Conservation (phyloP, 768 basidiomycete genomes). For the Dentipellis fragilis region DNA sequence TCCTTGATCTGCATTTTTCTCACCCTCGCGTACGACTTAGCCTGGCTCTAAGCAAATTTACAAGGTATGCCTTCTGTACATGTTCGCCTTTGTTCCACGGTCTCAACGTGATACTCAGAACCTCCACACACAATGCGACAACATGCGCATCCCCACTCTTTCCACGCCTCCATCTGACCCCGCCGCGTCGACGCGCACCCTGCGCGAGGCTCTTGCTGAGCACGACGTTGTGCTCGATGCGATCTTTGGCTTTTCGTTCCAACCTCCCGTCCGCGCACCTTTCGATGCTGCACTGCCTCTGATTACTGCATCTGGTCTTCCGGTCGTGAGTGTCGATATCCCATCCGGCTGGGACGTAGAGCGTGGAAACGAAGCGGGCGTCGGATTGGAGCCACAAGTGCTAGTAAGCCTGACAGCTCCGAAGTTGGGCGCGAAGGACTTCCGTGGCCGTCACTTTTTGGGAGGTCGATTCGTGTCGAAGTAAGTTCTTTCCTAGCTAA, state of each 20-base stretch:
- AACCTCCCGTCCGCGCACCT: slow-evolving; percentile 79
- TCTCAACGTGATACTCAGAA: slow-evolving; percentile 32
- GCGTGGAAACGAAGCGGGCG: slow-evolving; percentile 45
- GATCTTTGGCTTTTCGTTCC: slow-evolving; percentile 97
- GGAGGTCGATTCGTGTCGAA: slow-evolving; percentile 90
- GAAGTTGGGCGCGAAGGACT: slow-evolving; percentile 74
- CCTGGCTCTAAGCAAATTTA: slow-evolving; percentile 92
- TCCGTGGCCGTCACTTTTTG: slow-evolving; percentile 80
- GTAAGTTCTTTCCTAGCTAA: slow-evolving; percentile 32
- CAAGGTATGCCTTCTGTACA: slow-evolving; percentile 33
- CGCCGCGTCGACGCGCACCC: slow-evolving; percentile 21
- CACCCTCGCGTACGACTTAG: slow-evolving; percentile 25
- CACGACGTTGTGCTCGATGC: slow-evolving; percentile 88
- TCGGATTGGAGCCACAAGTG: slow-evolving; percentile 64
- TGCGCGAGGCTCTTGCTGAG: slow-evolving; percentile 39
- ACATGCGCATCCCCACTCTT: slow-evolving; percentile 75
- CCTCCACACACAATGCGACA: slow-evolving; percentile 77
- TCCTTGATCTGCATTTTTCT: not conserved
- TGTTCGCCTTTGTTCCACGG: not conserved
- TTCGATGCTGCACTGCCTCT: slow-evolving; percentile 71
- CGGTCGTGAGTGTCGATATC: slow-evolving; percentile 92
- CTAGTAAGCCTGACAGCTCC: slow-evolving; percentile 91
- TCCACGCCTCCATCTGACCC: slow-evolving; percentile 33
- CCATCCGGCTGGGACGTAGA: slow-evolving; percentile 97
- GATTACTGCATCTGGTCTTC: slow-evolving; percentile 51